A percentile compares a stretch with the other conserved stretches of the same genome.
Conservation (phyloP, 1,284 basidiomycete species). For the Bjerkandera adusta region DNA sequence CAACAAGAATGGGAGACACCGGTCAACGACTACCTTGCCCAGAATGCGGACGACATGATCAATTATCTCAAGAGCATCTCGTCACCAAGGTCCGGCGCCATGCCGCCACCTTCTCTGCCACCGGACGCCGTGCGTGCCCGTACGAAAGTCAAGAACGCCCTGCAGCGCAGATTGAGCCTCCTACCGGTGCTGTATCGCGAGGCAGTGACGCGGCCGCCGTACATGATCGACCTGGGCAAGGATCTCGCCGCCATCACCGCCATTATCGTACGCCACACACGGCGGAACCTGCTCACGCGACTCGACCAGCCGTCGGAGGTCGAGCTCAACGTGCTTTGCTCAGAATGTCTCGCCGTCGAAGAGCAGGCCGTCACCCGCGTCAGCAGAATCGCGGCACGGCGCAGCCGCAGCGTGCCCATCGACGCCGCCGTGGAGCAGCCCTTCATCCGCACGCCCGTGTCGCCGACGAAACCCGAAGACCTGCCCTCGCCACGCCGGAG, state of each 20-base stretch:
- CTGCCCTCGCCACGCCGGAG: slow-evolving; percentile 9
- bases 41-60: slow-evolving; percentile 63
- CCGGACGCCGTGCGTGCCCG: background rate
- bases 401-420: slow-evolving; percentile 13
- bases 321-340: slow-evolving; percentile 27
- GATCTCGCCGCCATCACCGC: slow-evolving; percentile 73
- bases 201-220: slow-evolving; percentile 65
- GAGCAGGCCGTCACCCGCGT: slow-evolving; percentile 64
- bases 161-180: slow-evolving; percentile 30
- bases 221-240: slow-evolving; percentile 67
- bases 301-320: slow-evolving; percentile 22
- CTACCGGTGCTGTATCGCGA: slow-evolving; percentile 52
- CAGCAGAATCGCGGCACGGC: slow-evolving; percentile 49
- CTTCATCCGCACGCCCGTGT: no score
- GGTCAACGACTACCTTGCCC: slow-evolving; percentile 61
- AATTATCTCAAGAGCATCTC: slow-evolving; percentile 75
- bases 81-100: slow-evolving; percentile 42
- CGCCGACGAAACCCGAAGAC: slow-evolving; percentile 5
- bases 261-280: slow-evolving; percentile 60
- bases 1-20: slow-evolving; percentile 76
- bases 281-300: slow-evolving; percentile 22
- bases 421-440: no score
- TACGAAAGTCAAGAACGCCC: background rate
- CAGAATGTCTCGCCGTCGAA: slow-evolving; percentile 68
- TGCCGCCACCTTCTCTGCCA: slow-evolving; percentile 22